These are phyloP conservation scores for Plectranthus barbatus DNA, from an alignment of 257 asterid species.

Conservation along the genomic window DNA sequence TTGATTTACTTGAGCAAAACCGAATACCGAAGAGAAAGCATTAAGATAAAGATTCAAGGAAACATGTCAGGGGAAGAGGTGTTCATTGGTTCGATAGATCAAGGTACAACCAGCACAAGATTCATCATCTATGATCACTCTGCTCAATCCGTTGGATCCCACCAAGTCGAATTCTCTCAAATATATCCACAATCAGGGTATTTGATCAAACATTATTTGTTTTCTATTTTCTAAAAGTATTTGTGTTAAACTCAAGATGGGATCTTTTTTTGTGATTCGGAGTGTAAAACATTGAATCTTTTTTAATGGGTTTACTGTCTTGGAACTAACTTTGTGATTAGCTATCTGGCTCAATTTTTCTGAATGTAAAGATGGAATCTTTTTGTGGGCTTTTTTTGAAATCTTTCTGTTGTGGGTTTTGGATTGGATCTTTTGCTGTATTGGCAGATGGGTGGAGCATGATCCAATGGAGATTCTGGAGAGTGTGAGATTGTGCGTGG, in stretches of 20 bases:
- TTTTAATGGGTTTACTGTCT: background rate
- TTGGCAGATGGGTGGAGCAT: constrained; percentile 98
- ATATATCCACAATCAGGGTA: constrained; percentile 90
- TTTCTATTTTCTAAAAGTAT: background rate
- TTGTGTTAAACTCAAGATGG: background rate
- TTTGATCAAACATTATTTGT: background rate
- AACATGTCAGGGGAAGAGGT: constrained; percentile 34
- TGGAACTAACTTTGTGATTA: background rate
- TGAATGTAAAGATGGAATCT: constrained; percentile 3
- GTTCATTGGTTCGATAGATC: constrained; percentile 83
- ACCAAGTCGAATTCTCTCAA: constrained; percentile 86
- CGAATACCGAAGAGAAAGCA: background rate
- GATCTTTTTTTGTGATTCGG: background rate
- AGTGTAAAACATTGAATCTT: background rate
- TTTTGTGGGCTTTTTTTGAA: too few species aligned
- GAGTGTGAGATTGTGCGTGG: constrained; percentile 65
- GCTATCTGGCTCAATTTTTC: background rate
- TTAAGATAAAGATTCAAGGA: background rate
- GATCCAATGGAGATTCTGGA: constrained; percentile 91
- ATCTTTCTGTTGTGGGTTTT: background rate
- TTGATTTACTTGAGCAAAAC: background rate
- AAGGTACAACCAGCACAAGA: constrained; percentile 93
- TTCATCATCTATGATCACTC: constrained; percentile 75
- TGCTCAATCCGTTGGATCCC: constrained; percentile 67
- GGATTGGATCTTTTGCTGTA: background rate